Conservation (phyloP, 768 basidiomycete genomes). For the Tulasnella sp. region DNA sequence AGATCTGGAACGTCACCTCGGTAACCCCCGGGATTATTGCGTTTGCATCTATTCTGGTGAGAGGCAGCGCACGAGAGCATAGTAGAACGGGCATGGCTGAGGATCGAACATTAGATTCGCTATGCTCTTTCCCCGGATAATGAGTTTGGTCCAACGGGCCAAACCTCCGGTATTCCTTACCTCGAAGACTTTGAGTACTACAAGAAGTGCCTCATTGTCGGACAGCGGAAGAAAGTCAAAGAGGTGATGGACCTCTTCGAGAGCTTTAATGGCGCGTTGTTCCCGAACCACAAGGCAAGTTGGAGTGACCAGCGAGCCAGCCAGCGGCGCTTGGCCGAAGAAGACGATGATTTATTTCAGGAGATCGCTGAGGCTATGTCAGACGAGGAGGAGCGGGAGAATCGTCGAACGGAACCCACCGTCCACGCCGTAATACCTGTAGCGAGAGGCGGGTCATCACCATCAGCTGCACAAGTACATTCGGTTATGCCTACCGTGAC, state of each 20-base stretch:
- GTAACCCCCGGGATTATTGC: not conserved
- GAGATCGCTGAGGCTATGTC: not conserved
- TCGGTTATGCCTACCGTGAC: not conserved
- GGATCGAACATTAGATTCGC: not conserved
- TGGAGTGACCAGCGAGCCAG: not conserved
- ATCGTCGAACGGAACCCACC: not conserved
- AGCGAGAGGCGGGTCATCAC: too few relatives aligned
- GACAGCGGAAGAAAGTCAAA: too few relatives aligned
- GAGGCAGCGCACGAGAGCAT: too few relatives aligned
- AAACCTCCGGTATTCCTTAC: not conserved
- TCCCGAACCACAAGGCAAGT: too few relatives aligned
- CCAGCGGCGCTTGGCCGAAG: not conserved
- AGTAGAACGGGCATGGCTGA: too few relatives aligned
- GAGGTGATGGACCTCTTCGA: too few relatives aligned
- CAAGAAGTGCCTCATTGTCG: too few relatives aligned
- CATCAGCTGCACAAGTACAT: too few relatives aligned
- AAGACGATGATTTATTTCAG: not conserved
- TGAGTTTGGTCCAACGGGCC: not conserved
- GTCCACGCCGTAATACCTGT: not conserved
- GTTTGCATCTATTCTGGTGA: not conserved
- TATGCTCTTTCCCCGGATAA: not conserved
- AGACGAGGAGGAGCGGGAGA: not conserved
- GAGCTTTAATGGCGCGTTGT: too few relatives aligned
- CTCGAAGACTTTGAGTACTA: too few relatives aligned
- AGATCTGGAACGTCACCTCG: not conserved